Percentiles rank a stretch among this genome's conserved stretches.
Conservation (phyloP, 2,329 filamentous ascomycete species). For the Akanthomyces dipterigenus region DNA sequence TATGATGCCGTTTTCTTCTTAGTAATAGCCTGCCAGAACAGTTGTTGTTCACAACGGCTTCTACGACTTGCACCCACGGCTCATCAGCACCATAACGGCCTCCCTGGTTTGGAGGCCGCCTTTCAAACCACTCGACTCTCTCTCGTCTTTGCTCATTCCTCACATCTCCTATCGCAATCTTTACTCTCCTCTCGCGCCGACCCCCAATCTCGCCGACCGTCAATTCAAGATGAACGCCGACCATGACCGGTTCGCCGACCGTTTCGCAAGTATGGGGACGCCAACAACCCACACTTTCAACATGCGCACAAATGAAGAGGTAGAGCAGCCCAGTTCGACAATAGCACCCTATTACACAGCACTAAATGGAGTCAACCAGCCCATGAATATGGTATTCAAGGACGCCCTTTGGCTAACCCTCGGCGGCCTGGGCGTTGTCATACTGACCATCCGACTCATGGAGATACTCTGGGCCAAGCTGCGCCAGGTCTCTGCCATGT, state of each 20-base stretch:
- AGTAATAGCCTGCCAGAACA: not conserved
- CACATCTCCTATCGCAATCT: slow-evolving; percentile 1
- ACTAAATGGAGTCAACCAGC: slow-evolving; percentile 55
- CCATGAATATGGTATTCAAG: slow-evolving; percentile 49
- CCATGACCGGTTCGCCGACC: slow-evolving; percentile 27
- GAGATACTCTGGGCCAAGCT: slow-evolving; percentile 50
- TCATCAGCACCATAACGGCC: not conserved
- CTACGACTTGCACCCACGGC: not conserved
- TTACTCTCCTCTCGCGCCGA: slow-evolving; percentile 6
- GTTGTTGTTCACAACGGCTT: not conserved
- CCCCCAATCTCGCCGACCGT: not conserved
- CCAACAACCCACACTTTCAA: slow-evolving; percentile 24
- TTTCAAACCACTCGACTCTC: not conserved
- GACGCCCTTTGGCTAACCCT: slow-evolving; percentile 55
- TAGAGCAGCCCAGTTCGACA: slow-evolving; percentile 34
- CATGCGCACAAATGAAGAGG: slow-evolving; percentile 18
- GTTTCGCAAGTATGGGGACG: slow-evolving; percentile 22
- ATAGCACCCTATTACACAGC: slow-evolving; percentile 50
- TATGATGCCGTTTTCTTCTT: slow-evolving; percentile 6
- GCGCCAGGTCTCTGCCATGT: slow-evolving; percentile 55
- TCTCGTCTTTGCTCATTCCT: slow-evolving; percentile 1
- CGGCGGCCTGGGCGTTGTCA: slow-evolving; percentile 46
- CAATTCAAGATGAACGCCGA: slow-evolving; percentile 19
- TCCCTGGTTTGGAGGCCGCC: slow-evolving; percentile 10
- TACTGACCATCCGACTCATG: slow-evolving; percentile 46